A percentile compares a stretch with the other conserved stretches of the same genome.
These are phyloP conservation scores for Graphiopsis chlorocephala DNA, from an alignment of 2,329 filamentous ascomycete genomes.

Conservation along the genomic window DNA sequence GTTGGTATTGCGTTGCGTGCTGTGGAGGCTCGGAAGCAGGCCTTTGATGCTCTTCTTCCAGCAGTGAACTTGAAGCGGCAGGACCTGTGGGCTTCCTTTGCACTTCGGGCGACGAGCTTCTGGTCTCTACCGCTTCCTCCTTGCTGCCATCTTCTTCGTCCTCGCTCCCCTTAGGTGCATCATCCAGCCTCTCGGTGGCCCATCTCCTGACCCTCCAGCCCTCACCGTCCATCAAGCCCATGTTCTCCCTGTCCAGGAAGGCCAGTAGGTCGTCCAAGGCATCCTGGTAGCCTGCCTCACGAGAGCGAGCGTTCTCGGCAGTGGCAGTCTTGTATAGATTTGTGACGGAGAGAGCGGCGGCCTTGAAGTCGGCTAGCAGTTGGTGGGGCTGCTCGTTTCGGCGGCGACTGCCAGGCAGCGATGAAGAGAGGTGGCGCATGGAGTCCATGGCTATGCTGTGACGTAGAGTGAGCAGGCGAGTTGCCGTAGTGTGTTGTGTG, in stretches of 20 bases:
- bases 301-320: constrained; percentile 70
- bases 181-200: constrained; percentile 68
- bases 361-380: constrained; percentile 85
- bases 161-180: constrained; percentile 56
- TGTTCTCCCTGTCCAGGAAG: constrained; percentile 78
- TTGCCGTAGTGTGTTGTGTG: background rate
- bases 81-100: constrained; percentile 26
- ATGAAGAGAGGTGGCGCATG: constrained; percentile 62
- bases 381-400: constrained; percentile 35
- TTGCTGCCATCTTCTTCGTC: constrained; percentile 62
- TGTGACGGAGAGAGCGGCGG: constrained; percentile 88
- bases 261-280: constrained; percentile 84
- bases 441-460: constrained; percentile 54
- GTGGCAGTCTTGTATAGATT: constrained; percentile 94
- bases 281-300: constrained; percentile 85
- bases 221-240: constrained; percentile 77
- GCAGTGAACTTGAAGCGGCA: constrained; percentile 22
- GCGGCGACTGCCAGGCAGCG: constrained; percentile 51
- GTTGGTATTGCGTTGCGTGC: constrained; percentile 13
- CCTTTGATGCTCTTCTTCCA: constrained; percentile 22
- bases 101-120: constrained; percentile 37
- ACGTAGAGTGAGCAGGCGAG: background rate
- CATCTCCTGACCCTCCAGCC: constrained; percentile 64
- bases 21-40: constrained; percentile 19
- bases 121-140: constrained; percentile 51